Evolutionary conservation across 192 early-diverging fungal species (phyloP).

Genomic region (Podila epigama): DNA sequence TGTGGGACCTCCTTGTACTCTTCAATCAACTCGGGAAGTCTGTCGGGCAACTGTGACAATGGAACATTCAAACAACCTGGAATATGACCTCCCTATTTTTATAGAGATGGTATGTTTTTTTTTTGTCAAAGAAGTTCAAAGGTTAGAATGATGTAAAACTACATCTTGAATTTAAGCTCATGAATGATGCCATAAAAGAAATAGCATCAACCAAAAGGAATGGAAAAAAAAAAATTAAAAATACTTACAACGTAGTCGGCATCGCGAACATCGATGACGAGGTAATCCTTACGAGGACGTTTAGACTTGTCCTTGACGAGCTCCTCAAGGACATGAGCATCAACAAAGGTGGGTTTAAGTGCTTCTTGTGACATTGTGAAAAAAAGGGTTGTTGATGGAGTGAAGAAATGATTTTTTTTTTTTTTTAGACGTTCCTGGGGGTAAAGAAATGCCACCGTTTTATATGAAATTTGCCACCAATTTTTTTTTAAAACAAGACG

Average conservation of each 20-base stretch:
- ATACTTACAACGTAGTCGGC: slow-evolving; percentile 58
- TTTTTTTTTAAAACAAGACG: too few relatives aligned
- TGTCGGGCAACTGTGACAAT: slow-evolving; percentile 62
- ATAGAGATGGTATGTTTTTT: not conserved
- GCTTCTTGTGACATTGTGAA: not conserved
- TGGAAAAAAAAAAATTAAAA: not conserved
- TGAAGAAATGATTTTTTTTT: too few relatives aligned
- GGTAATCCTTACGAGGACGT: slow-evolving; percentile 70
- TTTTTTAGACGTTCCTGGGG: too few relatives aligned
- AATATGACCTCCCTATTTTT: slow-evolving; percentile 78
- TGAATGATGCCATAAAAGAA: not conserved
- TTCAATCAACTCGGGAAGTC: slow-evolving; percentile 50
- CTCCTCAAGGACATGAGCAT: slow-evolving; percentile 55
- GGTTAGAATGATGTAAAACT: not conserved
- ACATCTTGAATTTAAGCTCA: not conserved
- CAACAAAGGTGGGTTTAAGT: slow-evolving; percentile 40
- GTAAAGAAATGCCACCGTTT: too few relatives aligned
- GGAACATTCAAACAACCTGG: slow-evolving; percentile 79
- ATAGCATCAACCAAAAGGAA: not conserved
- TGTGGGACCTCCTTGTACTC: slow-evolving; percentile 65
- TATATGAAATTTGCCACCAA: too few relatives aligned
- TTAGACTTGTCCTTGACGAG: slow-evolving; percentile 66
- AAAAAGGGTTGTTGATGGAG: not conserved
- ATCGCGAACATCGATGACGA: slow-evolving; percentile 79
- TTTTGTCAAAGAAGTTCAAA: not conserved